phyloP scores from a whole-genome alignment of 202 grass and related monocot species.

The Dendrocalamus latiflorus region DNA sequence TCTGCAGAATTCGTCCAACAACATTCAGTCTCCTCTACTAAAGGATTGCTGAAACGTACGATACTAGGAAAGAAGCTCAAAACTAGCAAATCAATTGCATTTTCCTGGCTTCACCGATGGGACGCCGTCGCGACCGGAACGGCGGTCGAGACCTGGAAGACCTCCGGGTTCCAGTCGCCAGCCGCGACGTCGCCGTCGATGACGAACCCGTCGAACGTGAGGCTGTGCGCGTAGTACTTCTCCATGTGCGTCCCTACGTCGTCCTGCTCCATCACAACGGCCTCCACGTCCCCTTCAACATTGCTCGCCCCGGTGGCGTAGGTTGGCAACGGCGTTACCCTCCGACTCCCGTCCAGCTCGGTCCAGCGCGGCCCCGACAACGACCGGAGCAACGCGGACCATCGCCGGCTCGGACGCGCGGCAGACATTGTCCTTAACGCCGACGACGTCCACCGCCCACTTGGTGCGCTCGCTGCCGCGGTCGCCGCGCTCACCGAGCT shows the following conservation, averaged over 20 bases:
- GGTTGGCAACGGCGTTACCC: slow-evolving; percentile 19
- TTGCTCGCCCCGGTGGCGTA: neutral
- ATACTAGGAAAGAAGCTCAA: too few species aligned
- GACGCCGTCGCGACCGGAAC: slow-evolving; percentile 1
- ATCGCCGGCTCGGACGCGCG: slow-evolving; percentile 26
- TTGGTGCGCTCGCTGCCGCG: neutral
- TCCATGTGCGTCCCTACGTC: slow-evolving; percentile 3
- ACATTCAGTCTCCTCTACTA: neutral
- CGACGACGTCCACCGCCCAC: slow-evolving; percentile 25
- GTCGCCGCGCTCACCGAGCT: slow-evolving; percentile 39
- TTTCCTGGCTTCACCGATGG: neutral
- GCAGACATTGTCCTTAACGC: slow-evolving; percentile 57
- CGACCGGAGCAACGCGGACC: slow-evolving; percentile 30
- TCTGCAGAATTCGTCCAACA: neutral
- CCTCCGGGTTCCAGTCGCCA: slow-evolving; percentile 68
- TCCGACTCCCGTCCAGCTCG: slow-evolving; percentile 1
- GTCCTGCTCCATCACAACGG: slow-evolving; percentile 1
- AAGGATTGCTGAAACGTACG: neutral
- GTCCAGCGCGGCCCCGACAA: neutral
- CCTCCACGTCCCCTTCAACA: neutral
- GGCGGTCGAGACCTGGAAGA: slow-evolving; percentile 30
- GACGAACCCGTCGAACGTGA: slow-evolving; percentile 67
- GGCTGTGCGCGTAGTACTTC: slow-evolving; percentile 44
- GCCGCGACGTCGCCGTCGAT: slow-evolving; percentile 64
- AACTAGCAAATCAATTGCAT: neutral